Evolutionary conservation across 805 yeast genomes (phyloP), one percentile per base, ranked within the genome.

Genomic region (Scheffersomyces coipomensis): DNA sequence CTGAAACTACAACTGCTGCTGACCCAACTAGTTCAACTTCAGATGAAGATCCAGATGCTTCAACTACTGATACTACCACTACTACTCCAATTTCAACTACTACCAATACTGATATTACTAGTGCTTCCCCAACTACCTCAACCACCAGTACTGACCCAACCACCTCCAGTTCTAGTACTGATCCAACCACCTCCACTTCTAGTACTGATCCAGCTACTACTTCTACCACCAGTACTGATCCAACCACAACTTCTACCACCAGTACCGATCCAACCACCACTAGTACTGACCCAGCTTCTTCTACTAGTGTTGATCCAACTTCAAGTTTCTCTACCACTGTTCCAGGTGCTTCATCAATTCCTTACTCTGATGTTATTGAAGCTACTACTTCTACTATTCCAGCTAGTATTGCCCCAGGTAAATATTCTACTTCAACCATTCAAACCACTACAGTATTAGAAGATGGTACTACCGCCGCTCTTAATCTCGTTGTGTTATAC

Each of bases 401-500:
- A 26, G 18, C 43, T 15, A 38, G 48, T 2, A 36, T 47, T 17
- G 58, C 60, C 24, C 19, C 52, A 2, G 58, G 58, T 17, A 34
- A 42, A 13, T 56, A 55, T 37, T 40, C 52, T 17, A 44, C 51
- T 1, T 43, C 53, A 12, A 42, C 44, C 3, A 39, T 38, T n/a
- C 38, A 48, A 10, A 42, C 48, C 13, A 40, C 48, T 10, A 56
- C 62, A 19, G 44, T 48, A 1, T 36, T 47, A 1, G 38, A 40
- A 3, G 32, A 33, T 37, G 60, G 60, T 13, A 19, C 51, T 17
- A 40, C 60, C 13, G 58, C 56, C 8, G 52, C 52, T 9, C 29
- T 56, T 9, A 52, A 58, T 19, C 53, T 45, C 39, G 50, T 50
- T n/a, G 49, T 56, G 2, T 49, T 55, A 45, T 47, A 42, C 40